Percentiles rank a stretch among this genome's conserved stretches.
Conservation (phyloP, 495 filamentous ascomycete genomes). For the Hyphodiscus hymeniophilus region DNA sequence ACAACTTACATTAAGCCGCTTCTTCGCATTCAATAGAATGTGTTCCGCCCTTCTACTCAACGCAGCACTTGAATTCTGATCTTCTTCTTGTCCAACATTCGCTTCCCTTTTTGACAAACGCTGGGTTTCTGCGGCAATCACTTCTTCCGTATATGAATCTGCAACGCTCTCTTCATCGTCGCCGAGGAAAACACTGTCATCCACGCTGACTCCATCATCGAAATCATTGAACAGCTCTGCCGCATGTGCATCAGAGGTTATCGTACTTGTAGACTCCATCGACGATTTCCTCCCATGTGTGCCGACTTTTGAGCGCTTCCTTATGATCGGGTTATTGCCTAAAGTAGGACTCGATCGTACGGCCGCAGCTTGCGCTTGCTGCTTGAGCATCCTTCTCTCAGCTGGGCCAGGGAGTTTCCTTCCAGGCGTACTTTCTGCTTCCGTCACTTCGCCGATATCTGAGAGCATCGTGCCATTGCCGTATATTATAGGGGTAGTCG, state of each 20-base stretch:
- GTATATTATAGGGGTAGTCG: conserved; percentile 50
- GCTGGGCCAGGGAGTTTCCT: conserved; percentile 17
- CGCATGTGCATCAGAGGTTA: conserved; percentile 37
- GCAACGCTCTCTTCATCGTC: conserved; percentile 52
- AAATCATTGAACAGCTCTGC: conserved; percentile 41
- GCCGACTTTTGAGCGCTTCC: conserved; percentile 32
- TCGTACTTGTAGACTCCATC: conserved; percentile 39
- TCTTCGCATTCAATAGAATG: conserved; percentile 87
- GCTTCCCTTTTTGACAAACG: conserved; percentile 13
- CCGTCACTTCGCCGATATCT: conserved; percentile 66
- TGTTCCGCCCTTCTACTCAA: conserved; percentile 77
- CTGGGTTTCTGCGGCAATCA: conserved; percentile 17
- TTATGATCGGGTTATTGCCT: conserved; percentile 26
- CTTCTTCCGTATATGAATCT: conserved; percentile 24
- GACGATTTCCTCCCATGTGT: conserved; percentile 18
- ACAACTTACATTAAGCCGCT: conserved; percentile 66
- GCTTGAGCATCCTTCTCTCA: conserved; percentile 20
- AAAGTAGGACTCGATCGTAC: conserved; percentile 32
- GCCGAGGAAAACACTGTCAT: conserved; percentile 48
- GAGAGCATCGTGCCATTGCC: conserved; percentile 57
- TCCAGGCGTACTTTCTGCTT: conserved; percentile 45
- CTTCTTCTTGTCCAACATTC: conserved; percentile 21
- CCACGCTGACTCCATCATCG: conserved; percentile 46
- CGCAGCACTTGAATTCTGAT: conserved; percentile 58
- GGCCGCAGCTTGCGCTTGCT: conserved; percentile 10